Evolutionary conservation across 2,329 filamentous ascomycete genomes (phyloP), one percentile per base, ranked within the genome.

Genomic region (Blumeria graminis): DNA sequence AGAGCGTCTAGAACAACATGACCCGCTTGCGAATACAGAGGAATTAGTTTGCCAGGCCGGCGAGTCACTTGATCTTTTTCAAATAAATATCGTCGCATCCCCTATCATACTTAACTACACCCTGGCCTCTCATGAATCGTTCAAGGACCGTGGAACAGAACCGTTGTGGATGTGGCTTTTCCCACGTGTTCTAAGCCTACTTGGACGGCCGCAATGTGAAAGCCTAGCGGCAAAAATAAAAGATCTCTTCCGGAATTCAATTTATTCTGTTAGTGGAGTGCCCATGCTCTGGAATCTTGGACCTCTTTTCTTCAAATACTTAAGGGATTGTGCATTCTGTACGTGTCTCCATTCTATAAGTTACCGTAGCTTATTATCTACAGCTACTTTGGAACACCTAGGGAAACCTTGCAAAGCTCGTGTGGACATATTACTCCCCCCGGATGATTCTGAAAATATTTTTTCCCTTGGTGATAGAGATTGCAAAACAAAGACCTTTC

Each of bases 41-140:
- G 71, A 77, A 57, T 68, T 81, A 45, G 70, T 76, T 33, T 68
- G 74, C 50, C 80, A 86, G 62, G 79, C 78, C 0, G 68, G 76
- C 38, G 82, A 87, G 64, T 88, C 86, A 55, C 74, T 94, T 52
- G 78, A 83, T 61, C 88, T 94, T 55, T 74, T 95, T 48, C 76
- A 77, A 57, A 76, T 84, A 55, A 85, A 84, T 2, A 75, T 94
- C 60, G 76, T 79, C 60, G 84, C 88, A 64, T 85, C 82, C 7
- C 87, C 85, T 1, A 71, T 74, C 39, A 76, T 88, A n/a, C 71
- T 90, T 33, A 69, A 74, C 18, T 72, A 71, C 58, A 68, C 66
- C 33, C 68, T 70, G 10, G 65, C 69, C 18, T 63, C 63, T 3
- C 69, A 69, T 46, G 66, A 67, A 3, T 72, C 74, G 50, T 65